phyloP scores from a whole-genome alignment of 163 green algal species.

The Volvox carteri region DNA sequence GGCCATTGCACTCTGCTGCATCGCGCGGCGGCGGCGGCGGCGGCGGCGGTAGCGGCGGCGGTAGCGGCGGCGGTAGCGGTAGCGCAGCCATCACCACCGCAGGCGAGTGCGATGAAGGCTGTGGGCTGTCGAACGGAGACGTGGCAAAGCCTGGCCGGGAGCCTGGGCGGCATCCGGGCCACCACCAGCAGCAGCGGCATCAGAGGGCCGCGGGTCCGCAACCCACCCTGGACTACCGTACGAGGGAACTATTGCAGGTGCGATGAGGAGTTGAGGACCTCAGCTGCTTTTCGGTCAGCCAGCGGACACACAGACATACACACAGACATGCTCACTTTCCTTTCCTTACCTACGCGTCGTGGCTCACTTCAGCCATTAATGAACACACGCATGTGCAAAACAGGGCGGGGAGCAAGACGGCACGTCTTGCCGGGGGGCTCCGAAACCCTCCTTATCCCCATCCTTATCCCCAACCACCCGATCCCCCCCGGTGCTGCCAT shows the following conservation, averaged over 20 bases:
- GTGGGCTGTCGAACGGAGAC: no score
- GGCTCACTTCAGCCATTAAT: no score
- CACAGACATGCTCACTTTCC: no score
- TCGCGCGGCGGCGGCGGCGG: not conserved
- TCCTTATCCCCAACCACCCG: no score
- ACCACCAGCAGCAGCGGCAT: not conserved
- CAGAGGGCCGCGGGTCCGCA: not conserved
- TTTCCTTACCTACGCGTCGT: no score
- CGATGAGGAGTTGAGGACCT: no score
- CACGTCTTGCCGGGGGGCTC: not conserved
- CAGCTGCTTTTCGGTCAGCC: no score
- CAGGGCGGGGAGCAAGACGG: not conserved
- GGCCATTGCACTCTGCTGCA: not conserved
- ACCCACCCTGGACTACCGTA: not conserved
- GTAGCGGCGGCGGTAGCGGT: not conserved
- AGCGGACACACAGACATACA: no score
- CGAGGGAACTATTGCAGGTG: slow-evolving; percentile 20
- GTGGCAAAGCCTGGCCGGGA: no score
- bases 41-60: not conserved
- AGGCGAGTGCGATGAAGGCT: no score
- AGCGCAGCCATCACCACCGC: not conserved
- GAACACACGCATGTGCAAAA: not conserved
- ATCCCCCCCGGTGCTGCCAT: not conserved
- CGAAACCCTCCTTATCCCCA: no score
- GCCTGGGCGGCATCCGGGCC: no score